Evolutionary conservation across 1,284 basidiomycete genomes (phyloP).

Genomic region (Cystobasidiaceae sp.): DNA sequence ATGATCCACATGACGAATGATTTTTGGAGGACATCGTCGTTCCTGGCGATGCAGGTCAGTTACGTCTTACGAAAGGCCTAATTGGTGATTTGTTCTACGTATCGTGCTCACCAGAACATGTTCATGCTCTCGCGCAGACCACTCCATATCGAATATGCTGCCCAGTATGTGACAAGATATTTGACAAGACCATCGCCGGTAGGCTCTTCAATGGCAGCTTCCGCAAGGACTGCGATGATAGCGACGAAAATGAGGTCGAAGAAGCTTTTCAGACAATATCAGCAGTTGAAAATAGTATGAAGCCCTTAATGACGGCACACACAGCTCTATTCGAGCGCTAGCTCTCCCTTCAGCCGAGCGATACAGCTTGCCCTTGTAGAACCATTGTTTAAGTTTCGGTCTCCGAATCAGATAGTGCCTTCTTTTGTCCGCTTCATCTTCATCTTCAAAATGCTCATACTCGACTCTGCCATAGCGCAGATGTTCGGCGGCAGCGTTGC

Average conservation of each 20-base stretch:
- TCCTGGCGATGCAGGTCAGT: too few relatives aligned
- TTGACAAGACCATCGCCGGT: conserved; percentile 11
- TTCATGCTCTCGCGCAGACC: conserved; percentile 21
- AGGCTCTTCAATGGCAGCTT: conserved; percentile 8
- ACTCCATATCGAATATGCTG: conserved; percentile 7
- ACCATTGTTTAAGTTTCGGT: conserved; percentile 19
- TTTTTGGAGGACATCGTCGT: conserved; percentile 22
- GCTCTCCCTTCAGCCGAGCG: conserved; percentile 15
- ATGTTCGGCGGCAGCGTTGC: background rate
- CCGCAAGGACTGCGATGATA: conserved; percentile 15
- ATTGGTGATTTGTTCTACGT: too few relatives aligned
- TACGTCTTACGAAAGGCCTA: too few relatives aligned
- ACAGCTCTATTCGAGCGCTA: conserved; percentile 15
- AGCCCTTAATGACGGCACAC: too few relatives aligned
- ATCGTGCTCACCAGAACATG: too few relatives aligned
- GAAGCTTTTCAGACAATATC: background rate
- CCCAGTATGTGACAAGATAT: conserved; percentile 9
- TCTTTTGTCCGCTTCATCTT: conserved; percentile 11
- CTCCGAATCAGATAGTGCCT: conserved; percentile 1
- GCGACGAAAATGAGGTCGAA: conserved; percentile 18
- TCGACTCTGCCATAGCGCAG: conserved; percentile 6
- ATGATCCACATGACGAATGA: conserved; percentile 20
- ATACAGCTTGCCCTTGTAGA: conserved; percentile 13
- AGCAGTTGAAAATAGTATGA: too few relatives aligned
- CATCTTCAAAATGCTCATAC: background rate